Percentiles rank a stretch among this genome's conserved stretches.
Conservation (phyloP, 106 monocot genomes). For the Dendrobium huoshanense region DNA sequence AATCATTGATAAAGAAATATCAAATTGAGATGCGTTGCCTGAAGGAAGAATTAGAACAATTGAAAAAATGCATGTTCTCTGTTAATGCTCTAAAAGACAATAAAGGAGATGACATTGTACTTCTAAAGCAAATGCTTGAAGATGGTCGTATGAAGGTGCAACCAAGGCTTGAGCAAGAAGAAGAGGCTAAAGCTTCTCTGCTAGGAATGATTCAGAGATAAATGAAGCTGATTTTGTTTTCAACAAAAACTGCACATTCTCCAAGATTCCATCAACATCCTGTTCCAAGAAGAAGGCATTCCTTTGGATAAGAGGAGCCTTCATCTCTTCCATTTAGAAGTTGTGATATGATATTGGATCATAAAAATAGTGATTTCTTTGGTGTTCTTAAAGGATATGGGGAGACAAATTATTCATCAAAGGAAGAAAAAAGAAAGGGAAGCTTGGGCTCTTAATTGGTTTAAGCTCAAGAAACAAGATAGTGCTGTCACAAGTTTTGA, state of each 20-base stretch:
- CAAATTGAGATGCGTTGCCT: conserved; percentile 77
- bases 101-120: conserved; percentile 61
- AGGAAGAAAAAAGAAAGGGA: conserved; percentile 57
- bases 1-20: conserved; percentile 54
- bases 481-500: conserved; percentile 57
- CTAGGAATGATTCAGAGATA: conserved; percentile 78
- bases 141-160: conserved; percentile 91
- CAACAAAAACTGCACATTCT: conserved; percentile 68
- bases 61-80: conserved; percentile 59
- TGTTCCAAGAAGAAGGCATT: too few relatives aligned
- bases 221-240: conserved; percentile 86
- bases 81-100: conserved; percentile 44
- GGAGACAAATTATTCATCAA: conserved; percentile 20
- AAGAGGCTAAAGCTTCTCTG: conserved; percentile 90
- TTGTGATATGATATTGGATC: conserved; percentile 39
- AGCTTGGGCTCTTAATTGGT: conserved; percentile 88
- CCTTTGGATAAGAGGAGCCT: too few relatives aligned
- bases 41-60: conserved; percentile 20
- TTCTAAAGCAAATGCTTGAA: conserved; percentile 91
- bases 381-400: conserved; percentile 42
- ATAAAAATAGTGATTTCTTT: neutral
- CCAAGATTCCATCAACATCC: conserved; percentile 28
- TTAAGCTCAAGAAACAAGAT: conserved; percentile 84
- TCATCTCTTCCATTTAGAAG: too few relatives aligned
- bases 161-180: conserved; percentile 85